Evolutionary conservation across 345 rosid genomes (phyloP).

Genomic region (Euphorbia lathyris): DNA sequence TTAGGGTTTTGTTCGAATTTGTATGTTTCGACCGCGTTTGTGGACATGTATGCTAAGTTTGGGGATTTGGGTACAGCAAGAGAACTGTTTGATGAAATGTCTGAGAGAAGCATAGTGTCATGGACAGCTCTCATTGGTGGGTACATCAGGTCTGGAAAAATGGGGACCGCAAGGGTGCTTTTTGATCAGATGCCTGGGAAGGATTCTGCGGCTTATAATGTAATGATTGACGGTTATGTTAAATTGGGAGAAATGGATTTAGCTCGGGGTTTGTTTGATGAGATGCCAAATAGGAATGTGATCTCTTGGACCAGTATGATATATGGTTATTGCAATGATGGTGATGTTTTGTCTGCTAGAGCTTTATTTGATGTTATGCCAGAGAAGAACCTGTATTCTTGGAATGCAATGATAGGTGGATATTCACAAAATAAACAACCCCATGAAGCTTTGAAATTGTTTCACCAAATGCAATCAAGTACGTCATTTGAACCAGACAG

Average conservation of each 20-base stretch:
- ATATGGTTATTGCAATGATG: slow-evolving; percentile 54
- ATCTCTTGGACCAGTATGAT: slow-evolving; percentile 78
- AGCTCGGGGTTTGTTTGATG: slow-evolving; percentile 54
- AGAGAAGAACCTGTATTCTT: slow-evolving; percentile 56
- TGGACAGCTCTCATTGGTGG: slow-evolving; percentile 79
- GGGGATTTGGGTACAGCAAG: slow-evolving; percentile 45
- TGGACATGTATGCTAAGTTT: slow-evolving; percentile 65
- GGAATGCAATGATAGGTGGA: slow-evolving; percentile 82
- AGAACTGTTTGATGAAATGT: slow-evolving; percentile 62
- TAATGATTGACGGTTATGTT: slow-evolving; percentile 65
- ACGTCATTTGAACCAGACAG: slow-evolving; percentile 54
- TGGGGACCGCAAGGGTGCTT: slow-evolving; percentile 43
- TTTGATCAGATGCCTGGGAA: slow-evolving; percentile 53
- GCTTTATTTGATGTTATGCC: slow-evolving; percentile 67
- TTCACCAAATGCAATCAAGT: slow-evolving; percentile 56
- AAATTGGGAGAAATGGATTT: slow-evolving; percentile 57
- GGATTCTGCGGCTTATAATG: slow-evolving; percentile 54
- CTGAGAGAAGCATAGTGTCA: slow-evolving; percentile 53
- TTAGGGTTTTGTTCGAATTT: slow-evolving; percentile 53
- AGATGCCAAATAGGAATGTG: slow-evolving; percentile 52
- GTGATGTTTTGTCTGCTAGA: slow-evolving; percentile 52
- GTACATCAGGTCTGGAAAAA: slow-evolving; percentile 46
- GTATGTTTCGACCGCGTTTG: slow-evolving; percentile 60
- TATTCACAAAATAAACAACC: slow-evolving; percentile 63
- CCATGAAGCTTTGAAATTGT: slow-evolving; percentile 61